phyloP scores from a whole-genome alignment of 306 rosid genomes.

The Pyrus communis region DNA sequence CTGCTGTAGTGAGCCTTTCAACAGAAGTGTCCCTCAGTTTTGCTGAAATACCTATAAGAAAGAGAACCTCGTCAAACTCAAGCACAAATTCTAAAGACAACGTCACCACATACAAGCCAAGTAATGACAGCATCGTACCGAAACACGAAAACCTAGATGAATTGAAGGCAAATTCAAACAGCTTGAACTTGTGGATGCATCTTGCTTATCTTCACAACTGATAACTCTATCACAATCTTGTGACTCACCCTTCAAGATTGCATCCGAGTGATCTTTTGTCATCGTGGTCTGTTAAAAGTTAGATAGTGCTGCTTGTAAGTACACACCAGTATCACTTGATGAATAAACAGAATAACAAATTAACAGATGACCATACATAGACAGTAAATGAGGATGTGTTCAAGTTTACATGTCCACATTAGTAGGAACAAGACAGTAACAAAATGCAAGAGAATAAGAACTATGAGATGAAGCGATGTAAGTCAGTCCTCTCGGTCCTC shows the following conservation, averaged over 20 bases:
- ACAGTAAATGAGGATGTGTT: constrained; percentile 62
- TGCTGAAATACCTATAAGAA: constrained; percentile 78
- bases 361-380: constrained; percentile 45
- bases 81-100: constrained; percentile 2
- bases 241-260: constrained; percentile 40
- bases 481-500: neutral
- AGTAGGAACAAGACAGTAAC: constrained; percentile 6
- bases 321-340: neutral
- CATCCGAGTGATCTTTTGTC: constrained; percentile 41
- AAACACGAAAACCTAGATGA: constrained; percentile 43
- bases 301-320: constrained; percentile 12
- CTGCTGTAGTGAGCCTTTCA: constrained; percentile 73
- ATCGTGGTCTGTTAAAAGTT: constrained; percentile 40
- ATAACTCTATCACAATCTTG: constrained; percentile 21
- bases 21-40: constrained; percentile 73
- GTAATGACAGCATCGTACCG: constrained; percentile 31
- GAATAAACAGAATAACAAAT: neutral
- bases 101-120: constrained; percentile 9
- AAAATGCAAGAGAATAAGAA: neutral
- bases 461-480: neutral
- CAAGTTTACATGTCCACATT: constrained; percentile 24
- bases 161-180: constrained; percentile 14
- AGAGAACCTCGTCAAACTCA: neutral
- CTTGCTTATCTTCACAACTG: constrained; percentile 21
- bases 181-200: constrained; percentile 26